phyloP scores from a whole-genome alignment of 805 yeast species.

The Candida sakaeoensis region DNA sequence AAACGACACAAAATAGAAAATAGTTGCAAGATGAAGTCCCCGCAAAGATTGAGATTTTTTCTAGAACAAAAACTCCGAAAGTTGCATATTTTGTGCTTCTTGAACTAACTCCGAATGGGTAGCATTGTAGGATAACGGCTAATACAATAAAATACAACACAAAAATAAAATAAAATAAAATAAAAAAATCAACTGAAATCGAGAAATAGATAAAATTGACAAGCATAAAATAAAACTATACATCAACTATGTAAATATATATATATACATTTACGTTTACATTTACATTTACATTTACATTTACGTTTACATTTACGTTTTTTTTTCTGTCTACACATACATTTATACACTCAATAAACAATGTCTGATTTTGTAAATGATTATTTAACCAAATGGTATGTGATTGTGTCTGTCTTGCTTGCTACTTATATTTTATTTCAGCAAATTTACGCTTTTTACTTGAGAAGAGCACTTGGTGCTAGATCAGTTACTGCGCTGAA shows the following conservation, averaged over 20 bases:
- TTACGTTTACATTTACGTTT: too few species aligned
- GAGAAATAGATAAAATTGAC: too few species aligned
- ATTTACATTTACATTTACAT: too few species aligned
- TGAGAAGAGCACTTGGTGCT: constrained; percentile 14
- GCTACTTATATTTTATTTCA: constrained; percentile 5
- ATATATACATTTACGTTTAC: too few species aligned
- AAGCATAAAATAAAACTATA: too few species aligned
- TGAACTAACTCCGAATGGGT: neutral
- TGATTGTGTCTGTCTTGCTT: constrained; percentile 7
- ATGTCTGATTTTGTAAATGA: neutral
- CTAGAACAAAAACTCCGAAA: neutral
- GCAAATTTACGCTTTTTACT: neutral
- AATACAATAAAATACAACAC: too few species aligned
- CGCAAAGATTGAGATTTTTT: neutral
- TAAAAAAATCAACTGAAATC: neutral
- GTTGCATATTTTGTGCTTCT: neutral
- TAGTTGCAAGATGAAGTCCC: neutral
- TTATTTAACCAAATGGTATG: constrained; percentile 12
- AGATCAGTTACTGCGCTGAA: constrained; percentile 5
- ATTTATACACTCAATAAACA: neutral
- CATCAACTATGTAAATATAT: too few species aligned
- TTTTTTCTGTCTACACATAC: too few species aligned
- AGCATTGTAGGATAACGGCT: too few species aligned
- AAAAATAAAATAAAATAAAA: too few species aligned
- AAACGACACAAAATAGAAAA: too few species aligned